Percentiles rank a stretch among this genome's conserved stretches.
phyloP scores from a whole-genome alignment of 176 grass and related monocot species.

The Ensete ventricosum region DNA sequence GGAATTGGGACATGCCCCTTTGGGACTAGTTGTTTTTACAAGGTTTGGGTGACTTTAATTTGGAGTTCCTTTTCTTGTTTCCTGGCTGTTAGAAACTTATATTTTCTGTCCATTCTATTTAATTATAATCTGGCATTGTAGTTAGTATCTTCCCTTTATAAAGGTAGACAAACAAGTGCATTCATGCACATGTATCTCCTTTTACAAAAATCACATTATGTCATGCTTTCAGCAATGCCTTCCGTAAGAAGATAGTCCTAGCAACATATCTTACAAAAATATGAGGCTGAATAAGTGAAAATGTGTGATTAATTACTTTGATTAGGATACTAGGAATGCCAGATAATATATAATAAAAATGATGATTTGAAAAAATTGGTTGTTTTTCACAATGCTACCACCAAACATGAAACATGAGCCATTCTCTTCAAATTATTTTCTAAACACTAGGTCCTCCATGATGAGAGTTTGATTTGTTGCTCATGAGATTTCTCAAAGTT shows the following conservation, averaged over 20 bases:
- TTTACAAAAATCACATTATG: neutral
- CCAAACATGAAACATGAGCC: too few relatives aligned
- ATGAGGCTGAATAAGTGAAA: neutral
- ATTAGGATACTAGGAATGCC: neutral
- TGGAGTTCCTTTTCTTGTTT: neutral
- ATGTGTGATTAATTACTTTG: neutral
- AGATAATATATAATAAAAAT: neutral
- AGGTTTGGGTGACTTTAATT: conserved; percentile 28
- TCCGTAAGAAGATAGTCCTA: neutral
- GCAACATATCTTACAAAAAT: neutral
- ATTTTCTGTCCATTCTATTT: neutral
- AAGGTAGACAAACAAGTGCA: neutral
- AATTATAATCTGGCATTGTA: neutral
- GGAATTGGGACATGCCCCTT: conserved; percentile 75
- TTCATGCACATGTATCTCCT: neutral
- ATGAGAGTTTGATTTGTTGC: too few relatives aligned
- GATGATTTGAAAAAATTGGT: neutral
- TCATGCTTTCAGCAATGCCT: neutral
- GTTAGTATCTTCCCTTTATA: neutral
- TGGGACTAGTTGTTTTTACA: conserved; percentile 82
- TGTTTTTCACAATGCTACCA: too few relatives aligned
- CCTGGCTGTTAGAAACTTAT: neutral
- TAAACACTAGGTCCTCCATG: too few relatives aligned
- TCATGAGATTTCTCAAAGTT: too few relatives aligned
- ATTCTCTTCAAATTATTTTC: too few relatives aligned